Percentiles rank a stretch among this genome's conserved stretches.
Evolutionary conservation across 2,329 filamentous ascomycete species (phyloP).

Genomic region (Colletotrichum aenigma): DNA sequence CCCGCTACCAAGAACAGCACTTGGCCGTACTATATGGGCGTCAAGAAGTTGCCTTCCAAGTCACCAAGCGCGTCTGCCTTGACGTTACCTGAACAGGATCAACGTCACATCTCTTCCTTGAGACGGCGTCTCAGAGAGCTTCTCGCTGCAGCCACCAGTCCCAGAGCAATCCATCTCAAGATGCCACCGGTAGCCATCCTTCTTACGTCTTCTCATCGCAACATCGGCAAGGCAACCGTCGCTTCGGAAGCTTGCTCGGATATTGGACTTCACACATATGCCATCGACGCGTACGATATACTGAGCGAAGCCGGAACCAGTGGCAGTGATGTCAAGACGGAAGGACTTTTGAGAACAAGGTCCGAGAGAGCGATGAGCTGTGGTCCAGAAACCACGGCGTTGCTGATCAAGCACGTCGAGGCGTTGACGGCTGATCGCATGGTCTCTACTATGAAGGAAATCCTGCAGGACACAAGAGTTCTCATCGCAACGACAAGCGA

Average conservation of each 20-base stretch:
- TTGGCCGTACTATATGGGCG: conserved; percentile 90
- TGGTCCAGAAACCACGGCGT: conserved; percentile 79
- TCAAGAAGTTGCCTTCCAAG: conserved; percentile 67
- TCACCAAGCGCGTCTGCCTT: conserved; percentile 40
- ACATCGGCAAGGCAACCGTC: conserved; percentile 88
- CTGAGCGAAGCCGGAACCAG: conserved; percentile 88
- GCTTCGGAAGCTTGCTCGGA: conserved; percentile 81
- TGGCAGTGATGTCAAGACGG: conserved; percentile 90
- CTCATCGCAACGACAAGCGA: conserved; percentile 94
- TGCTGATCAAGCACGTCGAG: conserved; percentile 90
- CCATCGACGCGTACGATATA: conserved; percentile 91
- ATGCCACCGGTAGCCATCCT: conserved; percentile 90
- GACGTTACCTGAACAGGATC: conserved; percentile 49
- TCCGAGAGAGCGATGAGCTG: conserved; percentile 90
- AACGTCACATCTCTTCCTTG: conserved; percentile 60
- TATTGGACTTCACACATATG: conserved; percentile 87
- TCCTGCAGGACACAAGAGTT: conserved; percentile 79
- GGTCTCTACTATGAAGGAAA: conserved; percentile 81
- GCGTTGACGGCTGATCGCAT: conserved; percentile 91
- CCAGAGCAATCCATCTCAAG: conserved; percentile 82
- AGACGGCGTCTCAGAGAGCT: conserved; percentile 80
- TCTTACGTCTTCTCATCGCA: conserved; percentile 87
- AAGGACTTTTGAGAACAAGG: conserved; percentile 85
- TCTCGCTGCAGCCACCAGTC: conserved; percentile 86
- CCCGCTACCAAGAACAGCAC: conserved; percentile 77